Evolutionary conservation across 1,284 basidiomycete genomes (phyloP), one percentile per base, ranked within the genome.

Genomic region (Rhodotorula sp.): DNA sequence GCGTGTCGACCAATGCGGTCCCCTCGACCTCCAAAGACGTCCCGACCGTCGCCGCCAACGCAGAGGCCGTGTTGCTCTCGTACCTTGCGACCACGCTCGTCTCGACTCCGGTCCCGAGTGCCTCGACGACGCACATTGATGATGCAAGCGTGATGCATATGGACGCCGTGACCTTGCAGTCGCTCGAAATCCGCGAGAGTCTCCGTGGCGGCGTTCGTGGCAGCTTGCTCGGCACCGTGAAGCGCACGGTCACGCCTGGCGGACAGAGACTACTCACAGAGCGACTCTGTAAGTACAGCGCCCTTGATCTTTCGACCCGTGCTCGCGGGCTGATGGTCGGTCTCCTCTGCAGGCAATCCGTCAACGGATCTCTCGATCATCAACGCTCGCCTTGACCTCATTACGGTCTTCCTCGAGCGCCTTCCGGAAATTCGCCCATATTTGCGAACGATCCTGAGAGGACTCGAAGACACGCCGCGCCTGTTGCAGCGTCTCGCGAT

Each of bases 131-230:
- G 3, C 59, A 49, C n/a, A 51, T 75, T 61, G 72, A 74, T 37
- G 70, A 67, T 3, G 66, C 66, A 3, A 60, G 48, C 18, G 63
- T 71, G 29, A 71, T 77, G 71, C 69, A 72, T 37, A 65, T 78
- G 49, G 77, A 78, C 55, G 64, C 71, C 1, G 67, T 74, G 3
- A 95, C 94, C 2, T 87, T 95, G 77, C 89, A 89, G 76, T 90
- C 91, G 14, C 86, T 96, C 30, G 93, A 97, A 81, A 90, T 97
- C 67, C 85, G 88, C 44, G 91, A 94, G 80, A 86, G 86, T 29
- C 83, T 89, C 48, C 84, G 88, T 71, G 91, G 91, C 4, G 87
- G 89, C 0, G 80, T 83, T 2, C 84, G 84, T 62, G 92, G 93
- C 0, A 94, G 89, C 69, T 82, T 97, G 55, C 78, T 95, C 44